Percentiles rank a stretch among this genome's conserved stretches.
phyloP scores from a whole-genome alignment of 1,284 basidiomycete species.

The Ganoderma multipileum region DNA sequence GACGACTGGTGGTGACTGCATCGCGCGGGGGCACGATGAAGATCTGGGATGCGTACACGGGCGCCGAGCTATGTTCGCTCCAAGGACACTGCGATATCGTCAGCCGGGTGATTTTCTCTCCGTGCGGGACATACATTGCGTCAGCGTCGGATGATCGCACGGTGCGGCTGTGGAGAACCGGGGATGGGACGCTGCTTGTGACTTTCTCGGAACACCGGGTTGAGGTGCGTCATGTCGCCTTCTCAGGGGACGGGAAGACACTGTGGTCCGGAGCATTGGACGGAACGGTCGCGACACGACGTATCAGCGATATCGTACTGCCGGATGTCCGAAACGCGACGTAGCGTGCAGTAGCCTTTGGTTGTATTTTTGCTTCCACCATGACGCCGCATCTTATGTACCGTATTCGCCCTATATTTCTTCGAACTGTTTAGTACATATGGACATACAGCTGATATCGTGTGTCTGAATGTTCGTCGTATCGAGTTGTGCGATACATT shows the following conservation, averaged over 20 bases:
- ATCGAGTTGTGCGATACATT: too few relatives aligned
- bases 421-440: too few relatives aligned
- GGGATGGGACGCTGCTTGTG: constrained; percentile 4
- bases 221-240: background rate
- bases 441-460: too few relatives aligned
- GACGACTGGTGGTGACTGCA: background rate
- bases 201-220: background rate
- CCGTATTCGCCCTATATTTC: too few relatives aligned
- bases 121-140: background rate
- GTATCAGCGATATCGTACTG: background rate
- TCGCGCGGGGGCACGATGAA: background rate
- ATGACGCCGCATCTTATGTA: too few relatives aligned
- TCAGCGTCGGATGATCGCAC: background rate
- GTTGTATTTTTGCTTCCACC: too few relatives aligned
- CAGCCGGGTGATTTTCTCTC: background rate
- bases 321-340: background rate
- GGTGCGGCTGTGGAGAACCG: constrained; percentile 1
- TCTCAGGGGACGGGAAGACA: background rate
- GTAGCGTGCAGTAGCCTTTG: background rate
- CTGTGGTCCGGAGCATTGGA: background rate
- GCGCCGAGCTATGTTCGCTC: background rate
- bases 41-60: background rate
- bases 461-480: too few relatives aligned
- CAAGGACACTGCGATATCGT: background rate
- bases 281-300: background rate